A percentile compares a stretch with the other conserved stretches of the same genome.
phyloP scores from a whole-genome alignment of 73 alveolate genomes.

The Blepharisma stoltei region DNA sequence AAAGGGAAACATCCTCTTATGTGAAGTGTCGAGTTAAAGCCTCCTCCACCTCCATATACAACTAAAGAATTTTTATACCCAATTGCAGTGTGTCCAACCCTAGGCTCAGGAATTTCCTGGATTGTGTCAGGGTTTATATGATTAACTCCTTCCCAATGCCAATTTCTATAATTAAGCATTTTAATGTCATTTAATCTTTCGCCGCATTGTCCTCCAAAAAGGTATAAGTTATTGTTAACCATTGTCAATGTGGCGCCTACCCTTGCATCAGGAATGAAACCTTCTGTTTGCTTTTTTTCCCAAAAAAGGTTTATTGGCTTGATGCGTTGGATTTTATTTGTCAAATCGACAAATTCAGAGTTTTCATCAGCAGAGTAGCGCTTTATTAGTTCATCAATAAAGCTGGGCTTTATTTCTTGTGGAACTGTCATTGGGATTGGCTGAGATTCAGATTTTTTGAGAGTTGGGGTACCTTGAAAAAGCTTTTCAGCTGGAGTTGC shows the following conservation, averaged over 20 bases:
- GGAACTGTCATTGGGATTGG: too few species aligned
- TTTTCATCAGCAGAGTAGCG: background rate
- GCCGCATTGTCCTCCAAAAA: background rate
- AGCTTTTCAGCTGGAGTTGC: too few species aligned
- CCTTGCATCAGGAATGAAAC: background rate
- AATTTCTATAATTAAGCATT: background rate
- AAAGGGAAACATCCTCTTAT: background rate
- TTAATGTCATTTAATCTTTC: background rate
- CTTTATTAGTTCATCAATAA: background rate
- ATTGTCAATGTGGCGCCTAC: background rate
- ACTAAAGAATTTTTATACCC: background rate
- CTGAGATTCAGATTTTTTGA: too few species aligned
- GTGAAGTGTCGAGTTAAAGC: background rate
- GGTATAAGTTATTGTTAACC: background rate
- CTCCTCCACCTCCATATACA: constrained; percentile 6
- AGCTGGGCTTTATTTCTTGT: background rate
- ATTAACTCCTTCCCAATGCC: background rate
- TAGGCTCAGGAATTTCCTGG: background rate
- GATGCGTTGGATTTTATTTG: background rate
- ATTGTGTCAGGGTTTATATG: background rate
- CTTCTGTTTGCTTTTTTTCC: background rate
- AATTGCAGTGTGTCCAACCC: background rate
- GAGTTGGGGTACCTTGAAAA: too few species aligned
- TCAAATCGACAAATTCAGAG: background rate
- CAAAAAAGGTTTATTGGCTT: background rate